phyloP scores from a whole-genome alignment of 2,329 filamentous ascomycete species.

The Endoconidiophora laricicola region DNA sequence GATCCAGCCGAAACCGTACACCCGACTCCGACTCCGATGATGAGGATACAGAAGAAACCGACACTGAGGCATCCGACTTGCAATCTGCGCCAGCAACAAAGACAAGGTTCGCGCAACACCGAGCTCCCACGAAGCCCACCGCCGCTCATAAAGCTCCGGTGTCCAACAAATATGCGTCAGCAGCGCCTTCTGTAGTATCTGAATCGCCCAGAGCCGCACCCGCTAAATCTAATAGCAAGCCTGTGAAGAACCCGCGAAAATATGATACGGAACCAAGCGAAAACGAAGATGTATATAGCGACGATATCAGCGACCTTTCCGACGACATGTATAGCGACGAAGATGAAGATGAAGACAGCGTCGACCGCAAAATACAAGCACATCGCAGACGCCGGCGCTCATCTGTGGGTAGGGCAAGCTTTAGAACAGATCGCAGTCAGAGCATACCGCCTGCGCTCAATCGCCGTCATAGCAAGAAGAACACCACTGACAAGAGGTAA shows the following conservation, averaged over 20 bases:
- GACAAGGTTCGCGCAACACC: background rate
- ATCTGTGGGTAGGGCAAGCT: slow-evolving; percentile 4
- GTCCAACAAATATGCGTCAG: background rate
- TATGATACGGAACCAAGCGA: slow-evolving; percentile 10
- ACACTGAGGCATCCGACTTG: background rate
- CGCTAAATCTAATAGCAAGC: background rate
- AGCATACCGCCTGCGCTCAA: slow-evolving; percentile 1
- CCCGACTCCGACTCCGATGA: slow-evolving; percentile 8
- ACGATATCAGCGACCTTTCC: slow-evolving; percentile 2
- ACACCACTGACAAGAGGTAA: background rate
- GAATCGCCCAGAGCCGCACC: background rate
- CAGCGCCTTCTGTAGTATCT: background rate
- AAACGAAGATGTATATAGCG: slow-evolving; percentile 8
- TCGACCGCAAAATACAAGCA: slow-evolving; percentile 1
- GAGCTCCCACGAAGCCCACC: background rate
- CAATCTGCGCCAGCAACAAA: background rate
- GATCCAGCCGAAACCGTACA: slow-evolving; percentile 9
- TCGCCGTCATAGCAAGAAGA: background rate
- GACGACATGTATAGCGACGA: background rate
- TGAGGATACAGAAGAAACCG: slow-evolving; percentile 6
- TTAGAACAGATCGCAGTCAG: slow-evolving; percentile 5
- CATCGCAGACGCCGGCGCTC: slow-evolving; percentile 2
- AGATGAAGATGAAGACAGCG: background rate
- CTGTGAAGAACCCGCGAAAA: background rate
- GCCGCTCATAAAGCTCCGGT: background rate